Conservation (phyloP, 2,329 filamentous ascomycete genomes). For the Colletotrichum sp. region DNA sequence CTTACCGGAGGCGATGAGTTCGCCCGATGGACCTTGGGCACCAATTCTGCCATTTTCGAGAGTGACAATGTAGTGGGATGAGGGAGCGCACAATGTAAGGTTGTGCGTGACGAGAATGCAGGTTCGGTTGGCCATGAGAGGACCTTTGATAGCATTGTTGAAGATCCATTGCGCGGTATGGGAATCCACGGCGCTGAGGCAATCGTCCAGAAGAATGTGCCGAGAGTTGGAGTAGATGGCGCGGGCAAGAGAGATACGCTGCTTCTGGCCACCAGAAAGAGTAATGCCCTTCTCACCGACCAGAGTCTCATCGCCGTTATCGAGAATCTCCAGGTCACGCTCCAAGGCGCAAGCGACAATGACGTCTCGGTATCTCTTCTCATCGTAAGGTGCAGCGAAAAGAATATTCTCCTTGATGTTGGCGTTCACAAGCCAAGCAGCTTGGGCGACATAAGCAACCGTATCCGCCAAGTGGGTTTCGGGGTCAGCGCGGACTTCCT, state of each 20-base stretch:
- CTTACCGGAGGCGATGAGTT: conserved; percentile 85
- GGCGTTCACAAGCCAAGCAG: conserved; percentile 95
- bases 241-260: conserved; percentile 94
- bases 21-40: conserved; percentile 75
- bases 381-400: conserved; percentile 82
- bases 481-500: conserved; percentile 81
- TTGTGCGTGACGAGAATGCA: conserved; percentile 98
- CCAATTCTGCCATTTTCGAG: conserved; percentile 85
- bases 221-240: conserved; percentile 95
- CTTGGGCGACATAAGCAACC: conserved; percentile 94
- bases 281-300: conserved; percentile 98
- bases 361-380: conserved; percentile 84
- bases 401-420: conserved; percentile 96
- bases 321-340: conserved; percentile 89
- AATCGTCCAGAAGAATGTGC: conserved; percentile 92
- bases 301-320: conserved; percentile 89
- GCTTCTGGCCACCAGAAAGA: conserved; percentile 95
- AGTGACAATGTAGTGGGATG: conserved; percentile 80
- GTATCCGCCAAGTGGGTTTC: conserved; percentile 89
- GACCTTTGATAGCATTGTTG: conserved; percentile 86
- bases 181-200: conserved; percentile 94
- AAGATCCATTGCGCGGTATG: conserved; percentile 99
- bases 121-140: conserved; percentile 85
- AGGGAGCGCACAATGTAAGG: conserved; percentile 82
- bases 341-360: conserved; percentile 90